These are phyloP conservation scores for Smittium culicis DNA, from an alignment of 371 early-diverging fungal genomes.

Conservation along the genomic window DNA sequence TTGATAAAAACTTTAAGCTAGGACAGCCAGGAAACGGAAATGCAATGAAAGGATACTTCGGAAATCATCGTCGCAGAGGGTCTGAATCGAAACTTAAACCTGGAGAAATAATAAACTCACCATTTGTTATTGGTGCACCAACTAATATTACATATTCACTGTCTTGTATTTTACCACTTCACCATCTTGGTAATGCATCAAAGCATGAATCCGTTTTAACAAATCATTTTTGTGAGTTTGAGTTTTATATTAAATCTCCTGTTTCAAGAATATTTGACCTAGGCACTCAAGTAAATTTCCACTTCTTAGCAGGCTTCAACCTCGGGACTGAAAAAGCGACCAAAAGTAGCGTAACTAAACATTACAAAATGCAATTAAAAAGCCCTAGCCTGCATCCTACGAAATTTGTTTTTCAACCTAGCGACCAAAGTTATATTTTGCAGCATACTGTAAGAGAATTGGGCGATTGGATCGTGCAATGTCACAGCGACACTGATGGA, in stretches of 20 bases:
- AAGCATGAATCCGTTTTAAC: constrained; percentile 25
- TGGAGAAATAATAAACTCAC: neutral
- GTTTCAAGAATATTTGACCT: constrained; percentile 20
- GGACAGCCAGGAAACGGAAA: constrained; percentile 16
- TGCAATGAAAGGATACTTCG: constrained; percentile 17
- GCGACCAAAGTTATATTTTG: constrained; percentile 32
- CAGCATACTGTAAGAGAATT: constrained; percentile 29
- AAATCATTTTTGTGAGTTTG: constrained; percentile 25
- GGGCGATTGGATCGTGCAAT: constrained; percentile 31
- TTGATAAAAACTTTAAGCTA: constrained; percentile 23
- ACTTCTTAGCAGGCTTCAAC: constrained; percentile 27
- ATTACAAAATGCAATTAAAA: constrained; percentile 32
- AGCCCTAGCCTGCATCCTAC: constrained; percentile 29
- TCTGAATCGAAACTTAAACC: neutral
- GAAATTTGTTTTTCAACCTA: constrained; percentile 36
- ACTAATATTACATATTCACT: constrained; percentile 24
- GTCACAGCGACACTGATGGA: constrained; percentile 30
- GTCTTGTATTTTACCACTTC: constrained; percentile 21
- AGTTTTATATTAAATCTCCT: constrained; percentile 34
- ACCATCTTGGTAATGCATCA: constrained; percentile 21
- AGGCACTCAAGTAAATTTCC: constrained; percentile 27
- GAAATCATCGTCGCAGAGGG: neutral
- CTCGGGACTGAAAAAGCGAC: neutral
- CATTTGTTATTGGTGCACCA: constrained; percentile 10
- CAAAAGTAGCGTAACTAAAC: constrained; percentile 9